Conservation (phyloP, 2,329 filamentous ascomycete genomes). For the Microdochium trichocladiopsis region DNA sequence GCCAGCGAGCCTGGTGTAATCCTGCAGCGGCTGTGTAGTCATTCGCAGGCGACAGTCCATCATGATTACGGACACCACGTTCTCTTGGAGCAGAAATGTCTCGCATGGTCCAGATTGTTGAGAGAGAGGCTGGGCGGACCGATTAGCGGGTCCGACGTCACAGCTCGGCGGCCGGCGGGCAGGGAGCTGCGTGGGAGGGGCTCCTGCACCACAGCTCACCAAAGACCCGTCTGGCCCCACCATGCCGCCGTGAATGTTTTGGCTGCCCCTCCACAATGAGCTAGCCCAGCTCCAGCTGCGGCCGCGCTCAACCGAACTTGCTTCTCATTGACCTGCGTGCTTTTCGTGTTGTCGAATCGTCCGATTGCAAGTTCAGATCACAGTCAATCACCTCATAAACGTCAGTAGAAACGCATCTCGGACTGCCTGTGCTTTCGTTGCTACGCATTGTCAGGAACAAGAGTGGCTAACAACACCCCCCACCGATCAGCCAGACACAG, state of each 20-base stretch:
- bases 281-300: too few relatives aligned
- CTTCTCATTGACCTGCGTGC: slow-evolving; percentile 14
- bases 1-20: too few relatives aligned
- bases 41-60: too few relatives aligned
- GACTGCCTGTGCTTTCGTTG: neutral
- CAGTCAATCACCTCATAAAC: neutral
- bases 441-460: neutral
- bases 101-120: neutral
- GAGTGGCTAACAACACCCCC: slow-evolving; percentile 2
- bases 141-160: neutral
- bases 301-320: slow-evolving; percentile 1
- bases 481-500: slow-evolving; percentile 8
- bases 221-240: neutral
- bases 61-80: too few relatives aligned
- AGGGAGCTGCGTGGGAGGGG: neutral
- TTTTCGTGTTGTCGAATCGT: neutral
- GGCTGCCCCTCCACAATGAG: neutral
- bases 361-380: neutral
- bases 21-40: too few relatives aligned
- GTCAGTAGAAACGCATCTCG: neutral
- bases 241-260: neutral
- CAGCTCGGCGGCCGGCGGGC: neutral
- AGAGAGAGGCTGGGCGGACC: neutral
- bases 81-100: too few relatives aligned
- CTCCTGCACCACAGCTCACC: neutral